Evolutionary conservation across 1,139 yeast genomes (phyloP).

Genomic region (Debaryomyces psychrophilus): DNA sequence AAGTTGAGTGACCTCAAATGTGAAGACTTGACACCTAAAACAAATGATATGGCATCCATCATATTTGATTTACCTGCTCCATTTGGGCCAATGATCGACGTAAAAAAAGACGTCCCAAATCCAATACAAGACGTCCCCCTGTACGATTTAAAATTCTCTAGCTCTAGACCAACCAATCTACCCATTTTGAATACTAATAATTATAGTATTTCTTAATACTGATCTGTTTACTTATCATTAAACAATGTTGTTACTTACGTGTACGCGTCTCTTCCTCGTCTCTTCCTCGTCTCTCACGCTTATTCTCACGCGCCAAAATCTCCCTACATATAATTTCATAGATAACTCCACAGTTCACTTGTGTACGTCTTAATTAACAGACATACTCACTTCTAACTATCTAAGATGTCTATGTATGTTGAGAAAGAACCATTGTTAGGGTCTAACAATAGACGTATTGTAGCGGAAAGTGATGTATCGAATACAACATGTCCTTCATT

Average conservation of each 20-base stretch:
- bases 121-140: conserved; percentile 76
- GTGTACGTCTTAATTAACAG: neutral
- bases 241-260: neutral
- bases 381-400: neutral
- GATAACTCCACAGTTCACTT: neutral
- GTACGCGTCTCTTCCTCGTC: conserved; percentile 1
- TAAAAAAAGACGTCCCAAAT: conserved; percentile 80
- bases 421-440: conserved; percentile 32
- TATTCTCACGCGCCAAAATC: conserved; percentile 1
- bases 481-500: conserved; percentile 28
- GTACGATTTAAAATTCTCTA: conserved; percentile 89
- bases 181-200: conserved; percentile 57
- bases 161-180: conserved; percentile 69
- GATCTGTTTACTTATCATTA: conserved; percentile 2
- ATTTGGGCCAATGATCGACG: conserved; percentile 95
- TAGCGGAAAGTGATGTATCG: conserved; percentile 23
- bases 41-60: conserved; percentile 98
- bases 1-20: conserved; percentile 77
- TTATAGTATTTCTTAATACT: neutral
- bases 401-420: neutral
- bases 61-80: conserved; percentile 97
- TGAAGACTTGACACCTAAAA: conserved; percentile 78
- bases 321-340: conserved; percentile 1
- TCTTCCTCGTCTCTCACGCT: too few relatives aligned
- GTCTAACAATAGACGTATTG: conserved; percentile 13